Evolutionary conservation across 1,139 yeast genomes (phyloP), one percentile per base, ranked within the genome.

Genomic region (Pichia sp.): DNA sequence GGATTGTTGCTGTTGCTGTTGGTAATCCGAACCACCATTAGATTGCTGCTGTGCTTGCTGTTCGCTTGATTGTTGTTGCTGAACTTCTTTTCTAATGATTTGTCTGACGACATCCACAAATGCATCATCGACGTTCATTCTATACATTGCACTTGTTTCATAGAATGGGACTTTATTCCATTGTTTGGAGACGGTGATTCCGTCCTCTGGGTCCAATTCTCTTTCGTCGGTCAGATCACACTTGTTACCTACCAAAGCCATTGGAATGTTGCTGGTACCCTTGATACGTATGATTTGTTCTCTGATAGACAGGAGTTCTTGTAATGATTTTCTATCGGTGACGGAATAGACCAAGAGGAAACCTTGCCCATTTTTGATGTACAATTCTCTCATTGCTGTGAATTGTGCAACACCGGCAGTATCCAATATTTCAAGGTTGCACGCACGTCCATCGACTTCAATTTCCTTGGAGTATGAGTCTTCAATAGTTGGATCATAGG

Each of bases 331-430:
- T 51, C 84, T 74, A 53, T 90, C 86, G 46, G 90, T 86, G 55
- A 89, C 90, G 7, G 93, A 83, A 63, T 88, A 89, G 22, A 87
- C 96, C 53, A 90, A 70, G 46, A 90, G 69, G 61, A 88, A 90
- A 17, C 96, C 97, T 65, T 89, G 96, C 42, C 96, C 96, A 17
- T 95, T 88, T 54, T 96, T 78, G 83, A 93, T 93, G 70, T 94
- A 77, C 60, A 84, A 94, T 68, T 93, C 98, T 61, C 98, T 77
- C 93, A 93, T 85, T 20, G 97, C 96, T 45, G 91, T 82, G 68
- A 90, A 93, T 68, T 93, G 98, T 63, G 93, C 98, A 68, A 91
- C 97, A 40, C 99, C 99, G 9, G 99, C 98, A 34, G 99, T 93
- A 67, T 93, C 99, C 65, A 93, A 78, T 47, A 93, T 89, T 67